Base-by-base conservation (phyloP, 768 basidiomycete genomes). In the Tricholoma terreum region DNA sequence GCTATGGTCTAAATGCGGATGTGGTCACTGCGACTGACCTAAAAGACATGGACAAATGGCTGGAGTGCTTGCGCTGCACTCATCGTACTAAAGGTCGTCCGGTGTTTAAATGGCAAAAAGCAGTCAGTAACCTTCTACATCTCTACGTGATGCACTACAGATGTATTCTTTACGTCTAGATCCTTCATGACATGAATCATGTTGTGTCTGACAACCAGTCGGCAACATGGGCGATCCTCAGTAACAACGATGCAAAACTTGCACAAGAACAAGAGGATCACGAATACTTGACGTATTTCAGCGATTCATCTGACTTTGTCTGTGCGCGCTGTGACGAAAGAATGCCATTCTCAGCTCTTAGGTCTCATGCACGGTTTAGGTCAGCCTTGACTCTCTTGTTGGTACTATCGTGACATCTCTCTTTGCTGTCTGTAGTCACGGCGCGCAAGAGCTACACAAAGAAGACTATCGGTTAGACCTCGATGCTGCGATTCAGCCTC, bases 161-260 rank as follows among this genome's bases (percentile, higher is more conserved):
- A 22, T 43, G 34, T 19, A 30, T 50, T 42, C 36, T 50, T 31
- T n/a, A 31, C 24, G 14, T 6, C 2, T 43, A 68, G 63, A 57
- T 67, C n/a, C 19, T 67, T 27, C 67, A 69, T 56, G 63, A 65
- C 49, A 59, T 65, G 60, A 60, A 65, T 38, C 62, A 67, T 43
- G 50, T 49, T 6, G 56, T 50, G 11, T 50, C 63, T 15, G 61
- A 56, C 30, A 55, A 59, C 27, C 22, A 31, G 15, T 34, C 55
- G 4, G 36, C 38, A 6, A 17, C 22, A 27, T 66, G 65, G 67
- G 40, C 17, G 50, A 51, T 57, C 9, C 55, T 65, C 24, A 56
- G 43, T 43, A 36, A 50, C 12, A 56, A 60, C 30, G 63, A 64
- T 33, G 56, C 55, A n/a, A 58, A 59, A 12, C 55, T 57, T 38